Evolutionary conservation across 441 rosid species (phyloP), one percentile per base, ranked within the genome.

Genomic region (Pelargonium australe): DNA sequence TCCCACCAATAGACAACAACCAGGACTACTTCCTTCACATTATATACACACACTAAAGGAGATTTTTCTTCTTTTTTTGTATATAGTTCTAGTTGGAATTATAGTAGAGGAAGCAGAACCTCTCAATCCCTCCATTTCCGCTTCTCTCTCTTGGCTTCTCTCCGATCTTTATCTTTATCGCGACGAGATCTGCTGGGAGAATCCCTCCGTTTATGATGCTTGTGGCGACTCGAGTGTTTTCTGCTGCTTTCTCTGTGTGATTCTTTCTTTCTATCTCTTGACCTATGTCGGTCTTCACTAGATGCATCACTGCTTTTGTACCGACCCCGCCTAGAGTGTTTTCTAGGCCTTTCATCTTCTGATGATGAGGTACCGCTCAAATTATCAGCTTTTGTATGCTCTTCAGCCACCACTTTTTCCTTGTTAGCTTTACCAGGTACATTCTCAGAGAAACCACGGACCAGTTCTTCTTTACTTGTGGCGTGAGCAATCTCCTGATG

Each of bases 291-390:
- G 68, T 81, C 47, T 79, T 86, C 90, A 16, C 78, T 61, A 4
- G 88, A 85, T 51, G 82, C 83, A 71, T 87, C 90, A 68, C 86
- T 78, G 79, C 82, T 83, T 28, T 78, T 85, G 67, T 79, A 65
- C 37, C 64, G 77, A 68, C 68, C 82, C 47, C 76, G 79, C 72
- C 79, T 84, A 4, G 84, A 81, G 19, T 66, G 82, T 68, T 82
- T 83, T 76, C 82, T 81, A 75, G 81, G 81, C 73, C 82, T 81
- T 69, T 85, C 96, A 66, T 85, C 90, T 67, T 88, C 97, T 19
- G 87, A 81, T 4, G 85, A 81, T 65, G 84, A 82, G 70, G 82
- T 74, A 65, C 67, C 72, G 75, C 78, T 73, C 70, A 7, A n/a
- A 49, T 74, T 76, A 70, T 70, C 37, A 70, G 23, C 64, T 34